These are phyloP conservation scores for Rhizophora apiculata DNA, from an alignment of 345 rosid genomes.

Conservation along the genomic window DNA sequence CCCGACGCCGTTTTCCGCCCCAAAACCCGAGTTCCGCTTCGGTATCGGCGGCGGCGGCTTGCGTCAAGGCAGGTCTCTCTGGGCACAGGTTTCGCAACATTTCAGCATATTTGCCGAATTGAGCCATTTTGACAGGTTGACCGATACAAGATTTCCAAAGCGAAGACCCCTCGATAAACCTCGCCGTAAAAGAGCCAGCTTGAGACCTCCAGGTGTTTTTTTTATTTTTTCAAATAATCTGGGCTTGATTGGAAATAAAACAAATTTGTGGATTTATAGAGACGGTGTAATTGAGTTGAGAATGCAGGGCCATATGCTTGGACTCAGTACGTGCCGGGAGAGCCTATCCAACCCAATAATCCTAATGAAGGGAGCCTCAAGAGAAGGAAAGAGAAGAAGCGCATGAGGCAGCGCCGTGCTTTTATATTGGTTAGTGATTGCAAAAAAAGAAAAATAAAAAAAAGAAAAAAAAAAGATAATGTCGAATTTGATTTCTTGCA, in stretches of 20 bases:
- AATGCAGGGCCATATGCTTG: constrained; percentile 84
- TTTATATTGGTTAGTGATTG: constrained; percentile 51
- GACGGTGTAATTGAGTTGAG: constrained; percentile 5
- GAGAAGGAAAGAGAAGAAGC: constrained; percentile 79
- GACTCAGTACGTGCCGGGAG: constrained; percentile 66
- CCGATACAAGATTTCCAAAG: constrained; percentile 69
- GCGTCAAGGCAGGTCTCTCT: constrained; percentile 24
- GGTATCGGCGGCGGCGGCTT: constrained; percentile 1
- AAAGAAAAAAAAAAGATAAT: background rate
- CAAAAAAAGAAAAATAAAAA: background rate
- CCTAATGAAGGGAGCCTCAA: constrained; percentile 80
- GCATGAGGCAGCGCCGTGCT: constrained; percentile 55
- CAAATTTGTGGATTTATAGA: background rate
- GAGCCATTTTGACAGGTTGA: constrained; percentile 49
- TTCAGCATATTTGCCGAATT: constrained; percentile 28
- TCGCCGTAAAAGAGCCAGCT: constrained; percentile 63
- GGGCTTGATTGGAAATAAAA: background rate
- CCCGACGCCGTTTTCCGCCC: constrained; percentile 16
- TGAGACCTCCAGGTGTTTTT: constrained; percentile 65
- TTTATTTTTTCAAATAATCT: background rate
- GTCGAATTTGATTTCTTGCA: background rate
- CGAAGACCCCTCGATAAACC: constrained; percentile 73
- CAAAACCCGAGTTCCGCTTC: constrained; percentile 6
- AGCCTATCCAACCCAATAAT: constrained; percentile 68
- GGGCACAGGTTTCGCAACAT: constrained; percentile 28